Base-by-base conservation (phyloP, 176 grass and related monocot genomes). In the Rhipidocladum racemiflorum region DNA sequence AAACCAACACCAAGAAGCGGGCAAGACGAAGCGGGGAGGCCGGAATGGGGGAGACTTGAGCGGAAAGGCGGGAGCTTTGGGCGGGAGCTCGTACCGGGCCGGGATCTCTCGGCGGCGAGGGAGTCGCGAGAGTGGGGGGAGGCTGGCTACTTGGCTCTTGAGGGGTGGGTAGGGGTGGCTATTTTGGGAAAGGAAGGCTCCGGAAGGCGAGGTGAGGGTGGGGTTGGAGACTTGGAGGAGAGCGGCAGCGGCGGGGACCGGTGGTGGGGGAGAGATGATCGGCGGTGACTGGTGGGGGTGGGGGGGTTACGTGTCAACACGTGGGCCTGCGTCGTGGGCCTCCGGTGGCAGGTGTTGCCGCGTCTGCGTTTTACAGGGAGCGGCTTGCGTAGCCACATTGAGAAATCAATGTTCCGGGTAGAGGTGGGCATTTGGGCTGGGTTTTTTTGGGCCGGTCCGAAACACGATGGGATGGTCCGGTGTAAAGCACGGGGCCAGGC, bases 181-280 rank as follows among this genome's bases (percentile, higher is more conserved):
- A 42, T 75, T 74, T 44, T 25, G 57, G 53, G 68, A 83, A 85
- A 44, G 28, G 91, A 88, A 88, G 60, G 51, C 88, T 94, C 83
- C 86, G 86, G 91, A 86, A 88, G 45, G 68, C 17, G 70, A 17
- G 34, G 30, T 38, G 78, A 78, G 75, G 74, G 10, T 48, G 73
- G 85, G 70, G 78, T 57, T 75, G 34, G 60, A 49, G 70, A 68
- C 60, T 34, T 11, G 25, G 28, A 35, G 53, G 11, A 1, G 20
- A 60, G 23, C 23, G 61, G 12, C 3, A n/a, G 77, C 12, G 21
- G 64, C 43, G 74, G 72, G 29, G 70, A 70, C 25, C 14, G 61
- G 68, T 35, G 3, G 21, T 13, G 61, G 15, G 60, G 16, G 59
- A n/a, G 30, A 48, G 72, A 20, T 46, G 40, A 53, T 32, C 9